Conservation (phyloP, 163 green algal genomes). For the Chloromonas sp. region DNA sequence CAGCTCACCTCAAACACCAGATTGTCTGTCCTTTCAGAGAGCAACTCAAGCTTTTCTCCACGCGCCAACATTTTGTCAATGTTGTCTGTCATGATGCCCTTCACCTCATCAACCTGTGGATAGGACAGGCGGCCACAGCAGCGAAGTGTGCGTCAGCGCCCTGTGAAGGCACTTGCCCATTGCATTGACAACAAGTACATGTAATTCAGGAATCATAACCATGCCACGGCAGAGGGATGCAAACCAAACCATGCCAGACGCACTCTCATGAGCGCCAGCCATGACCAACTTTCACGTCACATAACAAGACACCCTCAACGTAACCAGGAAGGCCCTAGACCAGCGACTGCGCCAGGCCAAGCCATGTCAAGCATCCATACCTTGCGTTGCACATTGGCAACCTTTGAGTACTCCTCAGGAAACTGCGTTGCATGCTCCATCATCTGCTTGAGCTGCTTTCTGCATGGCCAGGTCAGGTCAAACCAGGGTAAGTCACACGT, state of each 20-base stretch:
- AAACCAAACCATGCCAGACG: no score
- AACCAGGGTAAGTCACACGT: not conserved
- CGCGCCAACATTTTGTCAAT: constrained; percentile 94
- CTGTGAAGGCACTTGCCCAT: not conserved
- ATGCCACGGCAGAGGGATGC: no score
- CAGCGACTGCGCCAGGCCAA: no score
- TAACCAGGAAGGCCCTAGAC: no score
- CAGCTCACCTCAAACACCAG: constrained; percentile 53
- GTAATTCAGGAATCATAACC: not conserved
- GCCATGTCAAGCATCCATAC: constrained; percentile 2
- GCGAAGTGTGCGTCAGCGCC: not conserved
- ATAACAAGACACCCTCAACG: no score
- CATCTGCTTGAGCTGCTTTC: constrained; percentile 50
- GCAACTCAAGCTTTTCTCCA: constrained; percentile 94
- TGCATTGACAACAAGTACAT: not conserved
- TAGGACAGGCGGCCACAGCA: not conserved
- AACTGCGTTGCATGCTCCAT: constrained; percentile 58
- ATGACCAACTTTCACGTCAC: no score
- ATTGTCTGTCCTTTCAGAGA: constrained; percentile 96
- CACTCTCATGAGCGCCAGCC: no score
- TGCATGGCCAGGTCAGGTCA: constrained; percentile 9
- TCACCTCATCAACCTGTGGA: constrained; percentile 52
- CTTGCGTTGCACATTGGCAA: constrained; percentile 50
- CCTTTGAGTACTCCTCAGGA: constrained; percentile 51
- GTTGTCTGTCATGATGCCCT: constrained; percentile 82